Evolutionary conservation across 371 early-diverging fungal species (phyloP), one percentile per base, ranked within the genome.

Genomic region (Cladochytrium tenue): DNA sequence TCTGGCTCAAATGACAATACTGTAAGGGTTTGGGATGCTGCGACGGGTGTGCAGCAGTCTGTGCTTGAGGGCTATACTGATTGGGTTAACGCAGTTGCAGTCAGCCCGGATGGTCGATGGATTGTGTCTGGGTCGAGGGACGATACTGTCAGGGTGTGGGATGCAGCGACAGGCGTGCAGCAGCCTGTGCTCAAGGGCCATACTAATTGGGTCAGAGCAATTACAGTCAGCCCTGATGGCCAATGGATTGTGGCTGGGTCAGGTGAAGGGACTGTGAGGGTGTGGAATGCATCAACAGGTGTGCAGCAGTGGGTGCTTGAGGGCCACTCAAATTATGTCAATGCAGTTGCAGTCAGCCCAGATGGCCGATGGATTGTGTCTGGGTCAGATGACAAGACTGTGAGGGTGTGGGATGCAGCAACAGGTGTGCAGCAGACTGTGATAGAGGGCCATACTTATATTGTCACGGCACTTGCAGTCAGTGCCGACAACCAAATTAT

Each of bases 41-140:
- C 82, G 23, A 84, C 88, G 1, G 93, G 92, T 32, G 74, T 83
- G 36, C 75, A 88, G 26, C n/a, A n/a, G 4, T 3, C 55, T 65
- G 85, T 81, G 36, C 76, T 96, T 59, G 93, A 94, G 70, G 95
- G 95, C 0, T 96, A 96, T 79, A 92, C 89, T 67, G 95, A 95
- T 63, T 35, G 73, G 89, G 94, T 95, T 3, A 93, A 93, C 63
- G 89, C 91, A 15, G 92, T 96, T 23, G 95, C 93, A 0, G 90
- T 88, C 56, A 88, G 92, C 34, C 88, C 90, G 15, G 92, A 91
- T 73, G 94, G 91, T 58, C 10, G 20, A 2, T 53, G 30, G 4
- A 56, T 67, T 32, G 67, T 67, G 20, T 53, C 67, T 7, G 60
- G 67, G 7, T 30, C 32, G 4, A 56, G 61, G 31, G 67, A 67